Percentiles rank a stretch among this genome's conserved stretches.
phyloP scores from a whole-genome alignment of 768 basidiomycete genomes.

The Auriscalpium microsporum region DNA sequence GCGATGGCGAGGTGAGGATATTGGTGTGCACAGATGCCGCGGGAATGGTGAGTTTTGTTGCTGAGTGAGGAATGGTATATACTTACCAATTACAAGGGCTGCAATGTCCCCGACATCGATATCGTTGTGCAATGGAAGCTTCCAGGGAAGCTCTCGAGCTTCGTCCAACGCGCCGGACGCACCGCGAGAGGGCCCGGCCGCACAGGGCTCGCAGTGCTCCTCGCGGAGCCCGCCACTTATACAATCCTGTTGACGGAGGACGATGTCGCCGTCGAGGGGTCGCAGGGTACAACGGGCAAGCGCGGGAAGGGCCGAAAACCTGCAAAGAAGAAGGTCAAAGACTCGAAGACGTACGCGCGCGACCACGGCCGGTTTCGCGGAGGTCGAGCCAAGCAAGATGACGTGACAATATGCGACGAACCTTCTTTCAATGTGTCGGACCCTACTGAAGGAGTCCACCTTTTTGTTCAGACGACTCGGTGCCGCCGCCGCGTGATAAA shows the following conservation, averaged over 20 bases:
- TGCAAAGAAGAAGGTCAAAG: not conserved
- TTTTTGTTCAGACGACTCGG: not conserved
- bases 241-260: not conserved
- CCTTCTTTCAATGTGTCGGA: not conserved
- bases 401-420: not conserved
- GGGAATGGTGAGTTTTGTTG: slow-evolving; percentile 13
- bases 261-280: not conserved
- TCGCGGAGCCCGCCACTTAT: not conserved
- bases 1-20: slow-evolving; percentile 10
- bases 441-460: not conserved
- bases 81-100: slow-evolving; percentile 9
- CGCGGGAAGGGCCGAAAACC: not conserved
- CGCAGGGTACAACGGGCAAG: not conserved
- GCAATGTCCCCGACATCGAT: slow-evolving; percentile 23
- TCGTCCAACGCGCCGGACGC: slow-evolving; percentile 26
- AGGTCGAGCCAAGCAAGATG: not conserved
- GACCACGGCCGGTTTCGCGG: not conserved
- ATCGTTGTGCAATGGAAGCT: slow-evolving; percentile 32
- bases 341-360: not conserved
- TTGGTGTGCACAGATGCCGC: slow-evolving; percentile 21
- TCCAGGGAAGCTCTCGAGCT: slow-evolving; percentile 22
- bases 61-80: not conserved
- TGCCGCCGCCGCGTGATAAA: not conserved
- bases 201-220: slow-evolving; percentile 20
- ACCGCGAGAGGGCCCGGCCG: slow-evolving; percentile 19